These are phyloP conservation scores for Pythium rhizo-oryzae DNA, from an alignment of 352 stramenopile genomes.

Conservation along the genomic window DNA sequence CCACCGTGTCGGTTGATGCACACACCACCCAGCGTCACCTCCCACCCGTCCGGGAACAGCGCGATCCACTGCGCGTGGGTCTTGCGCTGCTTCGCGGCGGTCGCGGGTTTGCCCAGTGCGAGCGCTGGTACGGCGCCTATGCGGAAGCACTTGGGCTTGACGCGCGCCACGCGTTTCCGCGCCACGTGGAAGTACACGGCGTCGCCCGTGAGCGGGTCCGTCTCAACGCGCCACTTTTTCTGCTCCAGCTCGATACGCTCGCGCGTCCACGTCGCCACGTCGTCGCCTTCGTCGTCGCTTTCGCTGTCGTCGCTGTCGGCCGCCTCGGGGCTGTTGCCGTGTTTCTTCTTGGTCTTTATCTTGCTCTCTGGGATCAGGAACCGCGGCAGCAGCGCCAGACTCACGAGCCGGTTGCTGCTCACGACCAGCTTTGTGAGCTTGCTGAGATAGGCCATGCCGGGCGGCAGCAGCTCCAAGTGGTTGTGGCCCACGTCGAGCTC, in stretches of 20 bases:
- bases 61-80: slow-evolving; percentile 18
- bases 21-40: slow-evolving; percentile 21
- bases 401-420: slow-evolving; percentile 65
- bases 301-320: slow-evolving; percentile 6
- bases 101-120: slow-evolving; percentile 25
- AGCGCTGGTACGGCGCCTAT: slow-evolving; percentile 43
- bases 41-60: slow-evolving; percentile 29
- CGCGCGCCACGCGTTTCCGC: slow-evolving; percentile 53
- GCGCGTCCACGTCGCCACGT: slow-evolving; percentile 15
- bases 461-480: slow-evolving; percentile 56
- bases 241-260: slow-evolving; percentile 35
- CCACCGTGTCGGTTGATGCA: slow-evolving; percentile 10
- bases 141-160: slow-evolving; percentile 58
- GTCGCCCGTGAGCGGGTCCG: slow-evolving; percentile 48
- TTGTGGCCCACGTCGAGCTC: slow-evolving; percentile 71
- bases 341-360: background rate
- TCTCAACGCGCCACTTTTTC: slow-evolving; percentile 58
- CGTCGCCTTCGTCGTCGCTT: background rate
- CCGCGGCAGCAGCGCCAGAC: slow-evolving; percentile 52
- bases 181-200: slow-evolving; percentile 58
- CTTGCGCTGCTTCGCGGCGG: slow-evolving; percentile 14
- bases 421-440: slow-evolving; percentile 49
- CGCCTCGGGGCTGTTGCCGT: background rate
- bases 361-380: slow-evolving; percentile 21
- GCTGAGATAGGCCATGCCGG: slow-evolving; percentile 43